Conservation (phyloP, 2,329 filamentous ascomycete species). For the Penicillium thymicola region DNA sequence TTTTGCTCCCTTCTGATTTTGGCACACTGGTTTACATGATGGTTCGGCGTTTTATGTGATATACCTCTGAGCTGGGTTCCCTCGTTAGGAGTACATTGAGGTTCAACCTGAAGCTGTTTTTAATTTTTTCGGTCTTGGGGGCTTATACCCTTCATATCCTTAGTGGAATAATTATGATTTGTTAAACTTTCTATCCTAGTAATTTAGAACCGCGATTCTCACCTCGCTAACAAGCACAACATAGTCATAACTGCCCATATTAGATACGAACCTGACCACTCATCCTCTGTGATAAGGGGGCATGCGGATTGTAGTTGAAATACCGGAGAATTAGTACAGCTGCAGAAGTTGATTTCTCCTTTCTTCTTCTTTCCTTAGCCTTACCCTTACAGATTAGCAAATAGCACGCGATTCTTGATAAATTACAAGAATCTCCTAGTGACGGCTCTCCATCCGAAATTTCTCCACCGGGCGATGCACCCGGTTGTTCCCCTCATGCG, state of each 20-base stretch:
- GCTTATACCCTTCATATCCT: background rate
- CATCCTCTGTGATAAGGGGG: background rate
- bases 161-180: constrained; percentile 1
- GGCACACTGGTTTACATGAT: background rate
- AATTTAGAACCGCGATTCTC: background rate
- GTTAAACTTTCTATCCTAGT: background rate
- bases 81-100: constrained; percentile 3
- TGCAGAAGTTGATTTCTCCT: background rate
- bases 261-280: background rate
- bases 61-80: constrained; percentile 19
- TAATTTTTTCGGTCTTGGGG: background rate
- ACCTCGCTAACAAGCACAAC: no score
- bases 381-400: background rate
- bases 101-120: background rate
- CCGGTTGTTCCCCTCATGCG: constrained; percentile 2
- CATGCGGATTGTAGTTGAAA: background rate
- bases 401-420: background rate
- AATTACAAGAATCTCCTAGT: background rate
- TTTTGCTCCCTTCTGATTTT: constrained; percentile 63
- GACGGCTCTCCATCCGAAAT: constrained; percentile 4
- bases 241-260: no score
- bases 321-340: background rate
- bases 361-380: background rate
- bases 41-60: constrained; percentile 19
- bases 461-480: constrained; percentile 1